These are phyloP conservation scores for Leishmania tropica DNA, from an alignment of 208 protist genomes.

Conservation along the genomic window DNA sequence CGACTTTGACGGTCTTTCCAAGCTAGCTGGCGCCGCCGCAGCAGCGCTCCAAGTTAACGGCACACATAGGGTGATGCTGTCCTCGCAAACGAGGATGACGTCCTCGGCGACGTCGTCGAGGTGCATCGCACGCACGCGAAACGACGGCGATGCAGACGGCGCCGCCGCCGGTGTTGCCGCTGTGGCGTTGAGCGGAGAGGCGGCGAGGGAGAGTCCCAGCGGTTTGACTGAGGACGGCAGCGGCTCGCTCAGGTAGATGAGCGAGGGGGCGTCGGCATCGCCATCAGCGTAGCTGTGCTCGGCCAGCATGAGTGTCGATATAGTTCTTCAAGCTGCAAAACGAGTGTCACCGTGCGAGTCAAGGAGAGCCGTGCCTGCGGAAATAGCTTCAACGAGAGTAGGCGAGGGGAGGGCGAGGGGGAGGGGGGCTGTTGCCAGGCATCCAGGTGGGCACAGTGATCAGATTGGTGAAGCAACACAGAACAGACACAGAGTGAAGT, in stretches of 20 bases:
- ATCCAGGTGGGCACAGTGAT: neutral
- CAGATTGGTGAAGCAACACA: neutral
- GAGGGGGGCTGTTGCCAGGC: neutral
- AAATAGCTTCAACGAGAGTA: neutral
- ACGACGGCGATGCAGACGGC: constrained; percentile 8
- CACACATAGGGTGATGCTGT: constrained; percentile 32
- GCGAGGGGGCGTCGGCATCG: neutral
- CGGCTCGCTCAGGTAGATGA: constrained; percentile 6
- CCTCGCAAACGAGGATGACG: constrained; percentile 49
- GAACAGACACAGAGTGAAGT: neutral
- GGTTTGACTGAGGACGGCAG: constrained; percentile 1
- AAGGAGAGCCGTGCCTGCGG: neutral
- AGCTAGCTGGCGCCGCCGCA: neutral
- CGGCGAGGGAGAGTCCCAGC: constrained; percentile 3
- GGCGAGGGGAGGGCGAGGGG: neutral
- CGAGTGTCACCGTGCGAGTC: neutral
- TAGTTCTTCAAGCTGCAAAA: neutral
- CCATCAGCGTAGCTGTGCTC: neutral
- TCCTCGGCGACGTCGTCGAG: constrained; percentile 65
- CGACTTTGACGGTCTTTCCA: neutral
- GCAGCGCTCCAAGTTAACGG: constrained; percentile 6
- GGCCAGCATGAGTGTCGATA: neutral
- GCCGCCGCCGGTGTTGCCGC: neutral
- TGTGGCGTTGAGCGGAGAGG: neutral
- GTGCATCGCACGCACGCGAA: constrained; percentile 34